These are phyloP conservation scores for Podila epicladia DNA, from an alignment of 192 early-diverging fungal species.

Conservation along the genomic window DNA sequence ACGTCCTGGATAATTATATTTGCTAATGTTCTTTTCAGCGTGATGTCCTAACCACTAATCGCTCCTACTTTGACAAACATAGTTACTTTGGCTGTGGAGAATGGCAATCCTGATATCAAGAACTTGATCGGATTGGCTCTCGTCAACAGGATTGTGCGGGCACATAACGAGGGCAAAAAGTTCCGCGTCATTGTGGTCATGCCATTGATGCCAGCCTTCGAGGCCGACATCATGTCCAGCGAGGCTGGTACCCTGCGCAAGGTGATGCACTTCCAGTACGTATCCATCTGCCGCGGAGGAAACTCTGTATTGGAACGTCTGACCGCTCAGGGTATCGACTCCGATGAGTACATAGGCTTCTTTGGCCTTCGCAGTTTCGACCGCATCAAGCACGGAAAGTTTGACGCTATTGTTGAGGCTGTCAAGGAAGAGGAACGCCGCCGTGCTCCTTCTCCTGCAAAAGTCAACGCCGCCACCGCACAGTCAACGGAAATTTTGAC, in stretches of 20 bases:
- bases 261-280: conserved; percentile 85
- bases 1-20: conserved; percentile 17
- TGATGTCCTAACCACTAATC: neutral
- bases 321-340: conserved; percentile 61
- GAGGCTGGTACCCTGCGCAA: conserved; percentile 79
- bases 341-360: conserved; percentile 79
- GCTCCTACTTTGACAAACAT: neutral
- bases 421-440: conserved; percentile 29
- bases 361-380: conserved; percentile 83
- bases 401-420: conserved; percentile 48
- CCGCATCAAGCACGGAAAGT: conserved; percentile 65
- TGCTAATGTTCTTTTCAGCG: neutral
- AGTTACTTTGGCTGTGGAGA: conserved; percentile 62
- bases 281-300: conserved; percentile 82
- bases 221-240: conserved; percentile 79
- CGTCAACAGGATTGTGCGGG: conserved; percentile 78
- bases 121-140: conserved; percentile 86
- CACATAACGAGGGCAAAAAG: conserved; percentile 69
- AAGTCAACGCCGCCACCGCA: neutral
- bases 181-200: conserved; percentile 88
- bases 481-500: neutral
- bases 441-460: neutral
- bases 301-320: conserved; percentile 74
- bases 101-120: conserved; percentile 66
- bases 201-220: conserved; percentile 90